Evolutionary conservation across 148 eudicot species (phyloP).

Genomic region (Arctostaphylos glauca): DNA sequence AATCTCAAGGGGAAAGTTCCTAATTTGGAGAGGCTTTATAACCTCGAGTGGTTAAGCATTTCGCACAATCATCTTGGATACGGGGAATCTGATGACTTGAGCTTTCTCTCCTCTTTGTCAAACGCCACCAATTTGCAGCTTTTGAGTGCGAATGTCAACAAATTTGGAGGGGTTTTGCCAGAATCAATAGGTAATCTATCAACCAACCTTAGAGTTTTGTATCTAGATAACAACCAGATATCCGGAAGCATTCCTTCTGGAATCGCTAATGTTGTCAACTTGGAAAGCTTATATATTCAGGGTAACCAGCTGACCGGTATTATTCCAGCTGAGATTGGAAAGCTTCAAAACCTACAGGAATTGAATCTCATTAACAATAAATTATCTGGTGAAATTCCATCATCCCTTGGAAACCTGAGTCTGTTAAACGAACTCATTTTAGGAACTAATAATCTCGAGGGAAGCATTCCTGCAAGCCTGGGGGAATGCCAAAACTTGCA

Average conservation of each 20-base stretch:
- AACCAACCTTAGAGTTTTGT: background rate
- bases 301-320: background rate
- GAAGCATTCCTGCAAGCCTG: background rate
- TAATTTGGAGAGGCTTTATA: background rate
- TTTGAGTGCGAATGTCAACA: conserved; percentile 5
- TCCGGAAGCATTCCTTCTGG: conserved; percentile 24
- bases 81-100: conserved; percentile 21
- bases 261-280: conserved; percentile 12
- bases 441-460: background rate
- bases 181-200: conserved; percentile 22
- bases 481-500: background rate
- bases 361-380: background rate
- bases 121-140: conserved; percentile 22
- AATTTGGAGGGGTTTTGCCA: conserved; percentile 25
- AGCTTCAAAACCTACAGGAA: background rate
- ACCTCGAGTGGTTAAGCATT: background rate
- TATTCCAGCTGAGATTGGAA: conserved; percentile 2
- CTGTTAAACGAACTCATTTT: background rate
- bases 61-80: conserved; percentile 17
- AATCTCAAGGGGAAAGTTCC: background rate
- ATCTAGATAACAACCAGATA: background rate
- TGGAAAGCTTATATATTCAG: background rate
- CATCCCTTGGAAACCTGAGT: background rate
- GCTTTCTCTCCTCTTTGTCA: conserved; percentile 29
- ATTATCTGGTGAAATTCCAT: background rate